These are phyloP conservation scores for Alternaria hordeiaustralica DNA, from an alignment of 2,329 filamentous ascomycete genomes.

Conservation along the genomic window DNA sequence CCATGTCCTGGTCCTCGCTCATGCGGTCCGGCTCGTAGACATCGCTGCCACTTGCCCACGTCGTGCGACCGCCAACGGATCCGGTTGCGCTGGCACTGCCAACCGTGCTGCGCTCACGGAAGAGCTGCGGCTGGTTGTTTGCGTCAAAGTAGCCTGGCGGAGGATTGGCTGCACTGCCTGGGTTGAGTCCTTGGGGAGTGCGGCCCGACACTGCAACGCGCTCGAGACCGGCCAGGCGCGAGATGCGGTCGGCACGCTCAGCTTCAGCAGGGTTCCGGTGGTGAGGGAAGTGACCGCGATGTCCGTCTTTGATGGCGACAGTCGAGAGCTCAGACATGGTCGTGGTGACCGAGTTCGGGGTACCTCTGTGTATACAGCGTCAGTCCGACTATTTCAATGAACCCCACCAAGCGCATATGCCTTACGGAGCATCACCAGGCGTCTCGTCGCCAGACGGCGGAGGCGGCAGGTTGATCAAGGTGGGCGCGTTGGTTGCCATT, in stretches of 20 bases:
- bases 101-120: slow-evolving; percentile 83
- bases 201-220: slow-evolving; percentile 79
- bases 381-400: slow-evolving; percentile 17
- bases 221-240: slow-evolving; percentile 89
- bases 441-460: slow-evolving; percentile 83
- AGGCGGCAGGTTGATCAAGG: slow-evolving; percentile 83
- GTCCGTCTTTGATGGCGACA: slow-evolving; percentile 94
- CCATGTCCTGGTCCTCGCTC: slow-evolving; percentile 69
- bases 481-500: slow-evolving; percentile 59
- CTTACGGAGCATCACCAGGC: slow-evolving; percentile 88
- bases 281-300: slow-evolving; percentile 78
- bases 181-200: slow-evolving; percentile 52
- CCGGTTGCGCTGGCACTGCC: slow-evolving; percentile 89
- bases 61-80: slow-evolving; percentile 71
- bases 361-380: slow-evolving; percentile 67
- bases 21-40: slow-evolving; percentile 70
- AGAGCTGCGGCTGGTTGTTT: slow-evolving; percentile 69
- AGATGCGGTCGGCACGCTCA: slow-evolving; percentile 93
- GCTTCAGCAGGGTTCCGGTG: slow-evolving; percentile 77
- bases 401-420: slow-evolving; percentile 14
- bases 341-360: slow-evolving; percentile 89
- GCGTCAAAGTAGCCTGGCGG: slow-evolving; percentile 77
- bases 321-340: slow-evolving; percentile 91
- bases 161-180: slow-evolving; percentile 52
- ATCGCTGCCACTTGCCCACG: slow-evolving; percentile 72